phyloP scores from a whole-genome alignment of 768 basidiomycete genomes.

The Strobilomyces dryophilus region DNA sequence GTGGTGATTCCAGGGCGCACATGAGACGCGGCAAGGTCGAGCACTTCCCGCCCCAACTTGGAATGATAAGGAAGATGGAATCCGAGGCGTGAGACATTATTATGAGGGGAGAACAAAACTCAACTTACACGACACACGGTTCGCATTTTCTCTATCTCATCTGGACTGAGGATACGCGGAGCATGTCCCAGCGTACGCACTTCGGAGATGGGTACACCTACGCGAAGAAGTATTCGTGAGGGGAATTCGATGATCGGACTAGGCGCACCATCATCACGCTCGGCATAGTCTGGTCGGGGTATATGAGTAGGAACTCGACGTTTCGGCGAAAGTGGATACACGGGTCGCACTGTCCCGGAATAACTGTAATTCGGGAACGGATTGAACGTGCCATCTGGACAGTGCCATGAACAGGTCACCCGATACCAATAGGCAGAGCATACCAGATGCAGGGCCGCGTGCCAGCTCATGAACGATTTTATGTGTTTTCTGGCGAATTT shows the following conservation, averaged over 20 bases:
- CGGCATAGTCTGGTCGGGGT: constrained; percentile 82
- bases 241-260: neutral
- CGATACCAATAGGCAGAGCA: neutral
- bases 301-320: constrained; percentile 82
- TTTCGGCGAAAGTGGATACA: constrained; percentile 82
- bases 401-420: neutral
- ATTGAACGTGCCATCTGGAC: constrained; percentile 69
- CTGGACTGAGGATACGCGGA: constrained; percentile 57
- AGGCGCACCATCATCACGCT: constrained; percentile 51
- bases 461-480: constrained; percentile 71
- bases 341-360: constrained; percentile 75
- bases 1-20: constrained; percentile 90
- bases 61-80: neutral
- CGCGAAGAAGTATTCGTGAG: constrained; percentile 2
- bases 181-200: constrained; percentile 52
- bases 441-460: constrained; percentile 24
- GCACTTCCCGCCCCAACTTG: constrained; percentile 87
- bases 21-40: constrained; percentile 85
- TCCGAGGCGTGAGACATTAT: neutral
- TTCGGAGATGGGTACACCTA: constrained; percentile 62
- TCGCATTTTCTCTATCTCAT: constrained; percentile 90
- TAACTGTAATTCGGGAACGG: constrained; percentile 75
- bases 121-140: constrained; percentile 71
- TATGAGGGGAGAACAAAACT: neutral
- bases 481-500: constrained; percentile 64